phyloP scores from a whole-genome alignment of 2,329 filamentous ascomycete genomes.

The Didymella lethalis region DNA sequence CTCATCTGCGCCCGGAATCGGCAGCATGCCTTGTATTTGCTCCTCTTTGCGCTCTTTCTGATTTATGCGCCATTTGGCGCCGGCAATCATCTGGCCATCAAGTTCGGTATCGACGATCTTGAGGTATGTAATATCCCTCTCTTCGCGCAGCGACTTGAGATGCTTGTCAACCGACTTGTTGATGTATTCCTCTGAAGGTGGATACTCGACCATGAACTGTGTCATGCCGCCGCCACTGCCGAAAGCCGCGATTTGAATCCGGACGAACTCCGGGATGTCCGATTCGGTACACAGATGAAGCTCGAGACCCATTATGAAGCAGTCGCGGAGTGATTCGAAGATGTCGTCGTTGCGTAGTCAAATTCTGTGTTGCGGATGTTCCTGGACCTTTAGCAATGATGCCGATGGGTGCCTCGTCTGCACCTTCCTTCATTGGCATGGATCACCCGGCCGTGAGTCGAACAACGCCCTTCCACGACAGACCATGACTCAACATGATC shows the following conservation, averaged over 20 bases:
- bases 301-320: slow-evolving; percentile 45
- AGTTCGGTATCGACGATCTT: slow-evolving; percentile 48
- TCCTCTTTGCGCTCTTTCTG: slow-evolving; percentile 43
- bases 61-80: slow-evolving; percentile 50
- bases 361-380: background rate
- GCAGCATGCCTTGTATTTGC: slow-evolving; percentile 41
- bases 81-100: slow-evolving; percentile 42
- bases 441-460: background rate
- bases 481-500: slow-evolving; percentile 4
- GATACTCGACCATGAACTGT: slow-evolving; percentile 29
- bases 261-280: slow-evolving; percentile 42
- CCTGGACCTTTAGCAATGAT: slow-evolving; percentile 8
- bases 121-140: slow-evolving; percentile 40
- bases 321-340: background rate
- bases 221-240: slow-evolving; percentile 38
- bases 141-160: slow-evolving; percentile 35
- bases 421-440: slow-evolving; percentile 11
- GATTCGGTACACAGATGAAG: slow-evolving; percentile 36
- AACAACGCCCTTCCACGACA: slow-evolving; percentile 13
- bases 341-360: background rate
- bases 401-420: slow-evolving; percentile 6
- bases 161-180: slow-evolving; percentile 36
- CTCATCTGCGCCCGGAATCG: slow-evolving; percentile 34
- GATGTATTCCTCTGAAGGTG: slow-evolving; percentile 28
- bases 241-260: slow-evolving; percentile 44